These are phyloP conservation scores for Aspergillus avenaceus DNA, from an alignment of 495 filamentous ascomycete species.

Conservation along the genomic window DNA sequence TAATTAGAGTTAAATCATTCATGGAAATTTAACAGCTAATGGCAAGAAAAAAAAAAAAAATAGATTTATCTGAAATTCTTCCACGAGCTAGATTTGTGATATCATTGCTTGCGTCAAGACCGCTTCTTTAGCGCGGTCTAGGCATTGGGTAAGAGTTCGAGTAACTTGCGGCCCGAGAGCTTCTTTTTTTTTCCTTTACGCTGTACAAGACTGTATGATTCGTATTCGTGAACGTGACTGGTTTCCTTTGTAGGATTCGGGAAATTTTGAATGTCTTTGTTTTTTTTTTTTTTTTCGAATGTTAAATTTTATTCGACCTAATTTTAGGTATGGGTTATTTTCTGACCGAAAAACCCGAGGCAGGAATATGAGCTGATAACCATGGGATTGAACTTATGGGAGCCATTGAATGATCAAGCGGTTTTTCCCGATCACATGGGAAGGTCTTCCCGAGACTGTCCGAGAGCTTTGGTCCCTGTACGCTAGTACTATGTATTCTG, in stretches of 20 bases:
- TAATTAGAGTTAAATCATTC: neutral
- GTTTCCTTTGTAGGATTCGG: neutral
- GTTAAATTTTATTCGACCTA: no score
- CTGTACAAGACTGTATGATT: neutral
- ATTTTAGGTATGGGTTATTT: no score
- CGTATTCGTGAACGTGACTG: neutral
- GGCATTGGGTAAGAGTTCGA: neutral
- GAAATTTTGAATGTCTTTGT: slow-evolving; percentile 2
- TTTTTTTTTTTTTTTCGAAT: no score
- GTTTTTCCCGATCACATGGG: slow-evolving; percentile 14
- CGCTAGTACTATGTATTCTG: neutral
- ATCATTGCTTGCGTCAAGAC: slow-evolving; percentile 17
- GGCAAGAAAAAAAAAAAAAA: no score
- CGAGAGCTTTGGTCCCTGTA: slow-evolving; percentile 1
- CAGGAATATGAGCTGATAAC: neutral
- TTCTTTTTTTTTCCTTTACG: neutral
- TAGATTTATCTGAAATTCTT: neutral
- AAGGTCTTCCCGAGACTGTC: slow-evolving; percentile 9
- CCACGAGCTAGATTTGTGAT: slow-evolving; percentile 1
- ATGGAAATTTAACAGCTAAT: no score
- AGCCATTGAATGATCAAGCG: neutral
- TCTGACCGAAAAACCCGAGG: neutral
- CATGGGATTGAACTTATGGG: neutral
- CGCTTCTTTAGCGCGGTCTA: neutral
- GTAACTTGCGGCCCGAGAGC: slow-evolving; percentile 6